Base-by-base conservation (phyloP, 1,284 basidiomycete genomes). In the Rhodotorula sp. region DNA sequence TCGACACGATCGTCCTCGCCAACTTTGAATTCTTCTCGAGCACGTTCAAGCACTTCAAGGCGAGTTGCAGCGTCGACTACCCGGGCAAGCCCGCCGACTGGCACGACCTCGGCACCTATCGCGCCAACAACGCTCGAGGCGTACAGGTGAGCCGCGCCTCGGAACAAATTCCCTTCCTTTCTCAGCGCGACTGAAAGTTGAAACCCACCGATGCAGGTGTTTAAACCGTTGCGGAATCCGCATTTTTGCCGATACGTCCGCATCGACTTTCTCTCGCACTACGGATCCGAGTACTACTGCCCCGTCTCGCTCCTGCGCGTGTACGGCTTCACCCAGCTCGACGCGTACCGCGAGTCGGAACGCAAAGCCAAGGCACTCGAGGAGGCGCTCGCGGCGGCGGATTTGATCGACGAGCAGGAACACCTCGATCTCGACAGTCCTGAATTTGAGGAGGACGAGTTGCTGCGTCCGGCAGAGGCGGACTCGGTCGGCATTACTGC, bases 11-110 rank as follows among this genome's bases (percentile, higher is more conserved):
- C 62, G 94, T 98, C 79, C 83, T 99, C 10, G 95, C 94, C 65
- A 97, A 98, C 79, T 97, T 92, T 81, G 95, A 99, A 82, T 98
- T 98, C 83, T 99, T 98, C 83, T 94, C 91, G 77, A 93, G 95
- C 16, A 91, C 97, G 63, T 97, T 99, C 83, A 91, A 92, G 81
- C 90, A 94, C 65, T 91, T 99, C 74, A 86, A 86, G 4, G 89
- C 99, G 57, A 91, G 62, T 12, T 77, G 74, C 43, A 75, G 75
- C 50, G 72, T 72, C 64, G 69, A 71, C 49, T 78, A 77, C n/a
- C 75, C 78, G 10, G 79, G 77, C 48, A 67, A 64, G 28, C 55
- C 68, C 3, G 74, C 70, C 28, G 78, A 80, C 49, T 86, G 85
- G 85, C 79, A 80, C 45, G 80, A 83, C 56, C 80, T 86, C 2